Evolutionary conservation across 768 basidiomycete genomes (phyloP), one percentile per base, ranked within the genome.

Genomic region (Naganishia friedmannii): DNA sequence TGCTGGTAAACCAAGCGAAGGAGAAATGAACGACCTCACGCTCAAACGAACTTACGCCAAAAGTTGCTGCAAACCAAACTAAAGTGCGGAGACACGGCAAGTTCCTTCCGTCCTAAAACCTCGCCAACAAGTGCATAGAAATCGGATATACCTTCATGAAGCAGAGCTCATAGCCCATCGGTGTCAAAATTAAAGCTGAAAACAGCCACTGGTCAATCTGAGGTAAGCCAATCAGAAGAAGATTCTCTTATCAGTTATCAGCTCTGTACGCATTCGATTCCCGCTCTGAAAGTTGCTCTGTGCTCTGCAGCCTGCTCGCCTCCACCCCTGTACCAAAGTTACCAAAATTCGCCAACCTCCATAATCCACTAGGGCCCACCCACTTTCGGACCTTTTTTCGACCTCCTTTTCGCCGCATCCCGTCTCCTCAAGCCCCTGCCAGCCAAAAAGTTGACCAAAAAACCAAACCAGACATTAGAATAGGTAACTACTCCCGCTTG

Each of bases 191-290:
- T 29, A 34, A 29, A 21, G 28, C 28, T 26, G 37, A 7, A 45
- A 26, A 63, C 13, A 29, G 42, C 60, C 39, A 45, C 60, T 13
- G 42, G 13, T 17, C 19, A 39, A 37, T 39, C 32, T 42, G 32
- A 23, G 60, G 60, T n/a, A 42, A 63, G 42, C 60, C 60, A 63
- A 63, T 63, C 60, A 63, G 23, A 46, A 12, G 5, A 26, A 46
- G 3, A 2, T 21, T 63, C 28, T 46, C 60, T 63, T 63, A 63
- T 63, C 60, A 55, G 54, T 60, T 60, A 60, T 60, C 57, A 54
- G 53, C 29, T 54, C 29, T 10, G 7, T 54, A 46, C 45, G 15
- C 6, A 46, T 46, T 46, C 21, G 3, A 21, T 46, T 46, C 45
- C 45, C 45, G 45, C 15, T 21, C 45, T 46, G 15, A 3, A 5